phyloP scores from a whole-genome alignment of 495 filamentous ascomycete genomes.

The Schizothecium vesticola region DNA sequence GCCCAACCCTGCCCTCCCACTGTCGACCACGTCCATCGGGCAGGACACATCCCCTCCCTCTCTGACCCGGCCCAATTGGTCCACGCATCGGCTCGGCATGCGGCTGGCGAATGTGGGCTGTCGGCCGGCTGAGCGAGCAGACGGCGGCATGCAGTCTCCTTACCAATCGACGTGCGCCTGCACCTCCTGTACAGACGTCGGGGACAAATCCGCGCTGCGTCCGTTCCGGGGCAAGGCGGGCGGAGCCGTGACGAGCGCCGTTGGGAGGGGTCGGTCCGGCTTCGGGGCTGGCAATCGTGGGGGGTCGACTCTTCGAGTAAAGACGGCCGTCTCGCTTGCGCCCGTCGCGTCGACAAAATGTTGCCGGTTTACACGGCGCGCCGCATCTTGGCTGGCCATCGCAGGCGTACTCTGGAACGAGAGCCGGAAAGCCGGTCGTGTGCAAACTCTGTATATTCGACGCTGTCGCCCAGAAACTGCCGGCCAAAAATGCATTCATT shows the following conservation, averaged over 20 bases:
- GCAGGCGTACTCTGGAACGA: background rate
- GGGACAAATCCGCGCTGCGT: constrained; percentile 3
- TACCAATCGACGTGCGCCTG: constrained; percentile 10
- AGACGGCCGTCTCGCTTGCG: no score
- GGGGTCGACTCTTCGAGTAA: no score
- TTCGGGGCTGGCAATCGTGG: background rate
- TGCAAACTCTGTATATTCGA: background rate
- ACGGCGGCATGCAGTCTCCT: constrained; percentile 4
- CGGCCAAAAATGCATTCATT: background rate
- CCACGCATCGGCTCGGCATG: constrained; percentile 1
- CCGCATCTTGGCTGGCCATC: background rate
- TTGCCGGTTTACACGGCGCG: background rate
- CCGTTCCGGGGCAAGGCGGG: background rate
- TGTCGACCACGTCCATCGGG: constrained; percentile 4
- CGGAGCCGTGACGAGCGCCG: background rate
- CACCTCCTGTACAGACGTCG: background rate
- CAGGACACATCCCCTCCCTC: background rate
- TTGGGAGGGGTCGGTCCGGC: background rate
- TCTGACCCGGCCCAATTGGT: constrained; percentile 1
- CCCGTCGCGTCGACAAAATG: no score
- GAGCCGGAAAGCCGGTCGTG: background rate
- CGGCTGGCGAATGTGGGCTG: background rate
- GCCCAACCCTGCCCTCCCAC: background rate
- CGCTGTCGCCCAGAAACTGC: background rate
- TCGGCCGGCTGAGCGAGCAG: constrained; percentile 12